Conservation (phyloP, 345 rosid species). For the Arabis hirsuta region DNA sequence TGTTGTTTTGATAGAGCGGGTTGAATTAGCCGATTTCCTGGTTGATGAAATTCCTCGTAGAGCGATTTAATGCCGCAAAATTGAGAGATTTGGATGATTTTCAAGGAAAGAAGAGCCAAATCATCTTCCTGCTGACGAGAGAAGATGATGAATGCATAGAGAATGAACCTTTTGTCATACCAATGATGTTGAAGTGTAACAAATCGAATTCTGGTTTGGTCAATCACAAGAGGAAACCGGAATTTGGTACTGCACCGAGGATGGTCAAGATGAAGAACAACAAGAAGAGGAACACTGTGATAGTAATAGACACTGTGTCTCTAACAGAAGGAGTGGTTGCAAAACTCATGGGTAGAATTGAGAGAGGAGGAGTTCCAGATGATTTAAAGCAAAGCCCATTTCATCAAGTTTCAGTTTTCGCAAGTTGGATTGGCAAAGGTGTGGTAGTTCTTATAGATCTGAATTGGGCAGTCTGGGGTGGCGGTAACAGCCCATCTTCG, state of each 20-base stretch:
- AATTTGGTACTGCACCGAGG: slow-evolving; percentile 44
- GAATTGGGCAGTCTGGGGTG: too few species aligned
- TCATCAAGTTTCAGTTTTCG: too few species aligned
- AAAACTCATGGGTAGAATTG: too few species aligned
- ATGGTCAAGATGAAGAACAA: slow-evolving; percentile 43
- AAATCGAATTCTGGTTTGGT: slow-evolving; percentile 39
- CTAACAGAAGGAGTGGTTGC: too few species aligned
- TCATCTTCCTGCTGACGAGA: slow-evolving; percentile 62
- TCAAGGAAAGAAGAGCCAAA: slow-evolving; percentile 40
- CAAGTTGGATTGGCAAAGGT: too few species aligned
- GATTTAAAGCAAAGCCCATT: too few species aligned
- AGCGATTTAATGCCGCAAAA: slow-evolving; percentile 48
- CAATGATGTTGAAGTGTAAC: slow-evolving; percentile 58
- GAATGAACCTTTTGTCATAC: slow-evolving; percentile 49
- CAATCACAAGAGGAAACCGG: slow-evolving; percentile 65
- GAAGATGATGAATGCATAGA: slow-evolving; percentile 44
- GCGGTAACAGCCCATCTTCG: too few species aligned
- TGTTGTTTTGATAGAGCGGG: slow-evolving; percentile 66
- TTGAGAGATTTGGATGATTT: slow-evolving; percentile 41
- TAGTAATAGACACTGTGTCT: too few species aligned
- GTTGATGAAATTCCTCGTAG: slow-evolving; percentile 57
- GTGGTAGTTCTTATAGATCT: too few species aligned
- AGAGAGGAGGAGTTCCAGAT: too few species aligned
- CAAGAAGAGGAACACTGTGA: too few species aligned
- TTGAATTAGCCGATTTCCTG: slow-evolving; percentile 59